A percentile compares a stretch with the other conserved stretches of the same genome.
Evolutionary conservation across 345 rosid genomes (phyloP).

Genomic region (Moricandia arvensis): DNA sequence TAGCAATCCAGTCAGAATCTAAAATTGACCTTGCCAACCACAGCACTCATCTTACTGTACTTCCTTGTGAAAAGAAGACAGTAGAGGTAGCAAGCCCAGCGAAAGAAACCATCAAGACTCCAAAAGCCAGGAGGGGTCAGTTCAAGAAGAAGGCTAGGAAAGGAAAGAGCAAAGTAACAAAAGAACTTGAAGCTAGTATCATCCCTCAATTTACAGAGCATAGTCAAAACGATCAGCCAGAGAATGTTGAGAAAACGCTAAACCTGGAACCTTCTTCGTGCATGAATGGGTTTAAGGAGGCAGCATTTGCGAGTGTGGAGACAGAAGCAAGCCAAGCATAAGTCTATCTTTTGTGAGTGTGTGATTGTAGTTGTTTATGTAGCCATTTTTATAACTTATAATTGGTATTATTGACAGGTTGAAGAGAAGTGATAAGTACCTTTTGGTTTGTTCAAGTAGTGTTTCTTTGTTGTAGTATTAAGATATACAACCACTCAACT

Average conservation of each 20-base stretch:
- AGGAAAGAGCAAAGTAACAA: slow-evolving; percentile 28
- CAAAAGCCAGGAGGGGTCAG: slow-evolving; percentile 60
- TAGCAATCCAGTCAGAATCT: slow-evolving; percentile 58
- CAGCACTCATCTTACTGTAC: slow-evolving; percentile 59
- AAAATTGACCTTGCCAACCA: slow-evolving; percentile 31
- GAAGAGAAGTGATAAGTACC: slow-evolving; percentile 3
- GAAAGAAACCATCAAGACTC: slow-evolving; percentile 43
- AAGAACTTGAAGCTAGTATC: slow-evolving; percentile 10
- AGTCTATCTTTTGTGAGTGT: slow-evolving; percentile 1
- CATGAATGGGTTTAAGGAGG: slow-evolving; percentile 36
- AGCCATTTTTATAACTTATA: slow-evolving; percentile 8
- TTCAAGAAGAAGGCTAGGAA: slow-evolving; percentile 51
- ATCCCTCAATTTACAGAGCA: slow-evolving; percentile 18
- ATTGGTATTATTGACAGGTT: background rate
- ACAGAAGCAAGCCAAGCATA: slow-evolving; percentile 41
- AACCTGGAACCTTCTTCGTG: slow-evolving; percentile 13
- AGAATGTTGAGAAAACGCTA: slow-evolving; percentile 17
- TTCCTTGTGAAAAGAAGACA: slow-evolving; percentile 70
- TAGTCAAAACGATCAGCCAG: slow-evolving; percentile 28
- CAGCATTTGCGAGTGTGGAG: slow-evolving; percentile 37
- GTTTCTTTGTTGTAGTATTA: background rate
- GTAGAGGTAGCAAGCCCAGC: slow-evolving; percentile 35
- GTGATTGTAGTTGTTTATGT: slow-evolving; percentile 27
- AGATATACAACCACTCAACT: background rate
- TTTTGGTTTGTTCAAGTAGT: background rate